These are phyloP conservation scores for Acacia pycnantha DNA, from an alignment of 331 rosid species.

Conservation along the genomic window DNA sequence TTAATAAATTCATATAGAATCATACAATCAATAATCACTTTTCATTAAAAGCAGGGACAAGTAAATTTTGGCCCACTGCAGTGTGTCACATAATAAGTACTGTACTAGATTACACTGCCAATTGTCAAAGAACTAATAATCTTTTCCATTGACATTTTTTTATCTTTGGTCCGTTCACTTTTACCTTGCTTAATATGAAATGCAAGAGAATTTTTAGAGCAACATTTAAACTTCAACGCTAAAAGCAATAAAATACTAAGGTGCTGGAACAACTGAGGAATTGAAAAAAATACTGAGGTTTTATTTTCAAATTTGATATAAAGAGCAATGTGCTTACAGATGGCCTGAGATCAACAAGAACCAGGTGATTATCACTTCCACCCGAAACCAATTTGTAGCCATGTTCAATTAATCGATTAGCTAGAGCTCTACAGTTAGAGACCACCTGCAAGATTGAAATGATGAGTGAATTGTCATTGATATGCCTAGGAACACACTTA, in stretches of 20 bases:
- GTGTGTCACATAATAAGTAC: conserved; percentile 4
- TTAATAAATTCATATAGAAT: not conserved
- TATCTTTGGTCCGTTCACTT: not conserved
- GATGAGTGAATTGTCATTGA: conserved; percentile 12
- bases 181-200: not conserved
- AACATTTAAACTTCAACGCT: not conserved
- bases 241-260: not conserved
- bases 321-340: conserved; percentile 54
- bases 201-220: not conserved
- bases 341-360: conserved; percentile 92
- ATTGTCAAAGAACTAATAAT: not conserved
- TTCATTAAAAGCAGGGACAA: not conserved
- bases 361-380: conserved; percentile 92
- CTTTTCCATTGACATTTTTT: not conserved
- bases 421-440: conserved; percentile 88
- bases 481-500: not conserved
- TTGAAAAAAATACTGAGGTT: not conserved
- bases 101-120: not conserved
- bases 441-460: conserved; percentile 60
- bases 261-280: not conserved
- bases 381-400: conserved; percentile 91
- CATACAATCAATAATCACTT: not conserved
- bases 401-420: conserved; percentile 55
- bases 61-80: not conserved
- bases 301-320: not conserved